Percentiles rank a stretch among this genome's conserved stretches.
Evolutionary conservation across 2,329 filamentous ascomycete genomes (phyloP).

Genomic region (Colletotrichum destructivum): DNA sequence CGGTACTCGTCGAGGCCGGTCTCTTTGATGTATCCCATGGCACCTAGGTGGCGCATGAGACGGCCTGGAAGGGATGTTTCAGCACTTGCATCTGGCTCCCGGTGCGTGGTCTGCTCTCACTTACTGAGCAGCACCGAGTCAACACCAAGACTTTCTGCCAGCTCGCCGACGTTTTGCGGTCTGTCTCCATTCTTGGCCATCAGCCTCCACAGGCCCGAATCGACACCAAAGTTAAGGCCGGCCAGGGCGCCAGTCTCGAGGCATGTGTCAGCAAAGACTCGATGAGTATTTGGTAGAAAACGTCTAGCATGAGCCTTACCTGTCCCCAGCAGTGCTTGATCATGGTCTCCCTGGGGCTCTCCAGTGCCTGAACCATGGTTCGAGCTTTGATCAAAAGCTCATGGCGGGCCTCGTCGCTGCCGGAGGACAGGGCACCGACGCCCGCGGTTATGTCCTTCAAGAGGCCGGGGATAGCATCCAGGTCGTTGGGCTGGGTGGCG

Average conservation of each 20-base stretch:
- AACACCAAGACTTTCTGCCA: conserved; percentile 49
- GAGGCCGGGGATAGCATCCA: conserved; percentile 36
- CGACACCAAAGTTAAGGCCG: conserved; percentile 51
- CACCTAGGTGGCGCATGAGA: conserved; percentile 54
- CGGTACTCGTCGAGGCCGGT: conserved; percentile 53
- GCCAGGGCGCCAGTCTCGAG: conserved; percentile 45
- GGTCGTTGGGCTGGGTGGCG: conserved; percentile 42
- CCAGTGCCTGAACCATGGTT: conserved; percentile 52
- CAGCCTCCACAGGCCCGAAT: conserved; percentile 54
- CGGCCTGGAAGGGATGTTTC: conserved; percentile 39
- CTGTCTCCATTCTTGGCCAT: conserved; percentile 49
- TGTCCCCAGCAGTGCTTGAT: conserved; percentile 63
- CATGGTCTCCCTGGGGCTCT: conserved; percentile 65
- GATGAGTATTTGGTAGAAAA: not conserved
- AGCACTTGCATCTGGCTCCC: not conserved
- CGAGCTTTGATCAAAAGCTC: conserved; percentile 54
- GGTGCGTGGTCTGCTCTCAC: not conserved
- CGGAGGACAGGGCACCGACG: not conserved
- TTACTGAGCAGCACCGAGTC: conserved; percentile 42
- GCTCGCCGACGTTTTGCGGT: conserved; percentile 50
- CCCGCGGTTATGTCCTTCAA: conserved; percentile 32
- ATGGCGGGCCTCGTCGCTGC: conserved; percentile 44
- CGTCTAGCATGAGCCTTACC: conserved; percentile 44
- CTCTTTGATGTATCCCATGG: conserved; percentile 58
- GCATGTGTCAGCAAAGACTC: not conserved